Evolutionary conservation across 352 stramenopile genomes (phyloP).

Genomic region (Pythium phragmiticola): DNA sequence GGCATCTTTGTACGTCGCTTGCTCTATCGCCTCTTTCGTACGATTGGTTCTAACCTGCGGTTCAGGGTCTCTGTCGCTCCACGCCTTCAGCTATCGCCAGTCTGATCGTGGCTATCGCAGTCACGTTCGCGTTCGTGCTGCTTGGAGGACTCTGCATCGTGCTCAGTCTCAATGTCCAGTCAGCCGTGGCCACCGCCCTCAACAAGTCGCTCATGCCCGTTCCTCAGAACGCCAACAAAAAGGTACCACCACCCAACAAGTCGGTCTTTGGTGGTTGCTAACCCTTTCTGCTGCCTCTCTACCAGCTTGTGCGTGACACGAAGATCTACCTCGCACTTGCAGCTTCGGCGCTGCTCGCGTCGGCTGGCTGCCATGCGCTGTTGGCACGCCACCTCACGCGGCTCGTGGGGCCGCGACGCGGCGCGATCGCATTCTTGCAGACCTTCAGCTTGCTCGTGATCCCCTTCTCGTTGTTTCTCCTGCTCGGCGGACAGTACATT

Average conservation of each 20-base stretch:
- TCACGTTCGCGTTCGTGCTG: constrained; percentile 47
- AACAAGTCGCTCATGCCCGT: constrained; percentile 44
- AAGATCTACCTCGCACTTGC: constrained; percentile 40
- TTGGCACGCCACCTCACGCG: constrained; percentile 44
- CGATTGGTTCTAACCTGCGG: neutral
- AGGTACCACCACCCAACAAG: constrained; percentile 25
- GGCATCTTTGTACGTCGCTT: constrained; percentile 45
- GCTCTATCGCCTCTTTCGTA: neutral
- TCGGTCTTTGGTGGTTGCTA: neutral
- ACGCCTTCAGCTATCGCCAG: constrained; percentile 53
- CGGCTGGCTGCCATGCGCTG: constrained; percentile 36
- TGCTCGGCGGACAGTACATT: constrained; percentile 73
- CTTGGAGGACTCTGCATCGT: constrained; percentile 62
- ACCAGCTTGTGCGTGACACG: constrained; percentile 43
- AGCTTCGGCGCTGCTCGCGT: constrained; percentile 37
- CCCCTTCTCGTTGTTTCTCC: constrained; percentile 64
- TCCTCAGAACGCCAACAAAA: constrained; percentile 32
- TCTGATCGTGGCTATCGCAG: constrained; percentile 50
- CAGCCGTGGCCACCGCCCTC: constrained; percentile 49
- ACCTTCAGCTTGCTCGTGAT: constrained; percentile 66
- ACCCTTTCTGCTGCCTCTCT: constrained; percentile 1
- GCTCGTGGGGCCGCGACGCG: constrained; percentile 53
- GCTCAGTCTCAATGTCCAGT: constrained; percentile 39
- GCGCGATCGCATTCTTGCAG: constrained; percentile 64
- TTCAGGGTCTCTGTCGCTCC: constrained; percentile 44